Conservation (phyloP, 352 stramenopile genomes). For the Pythium grandisporangium region DNA sequence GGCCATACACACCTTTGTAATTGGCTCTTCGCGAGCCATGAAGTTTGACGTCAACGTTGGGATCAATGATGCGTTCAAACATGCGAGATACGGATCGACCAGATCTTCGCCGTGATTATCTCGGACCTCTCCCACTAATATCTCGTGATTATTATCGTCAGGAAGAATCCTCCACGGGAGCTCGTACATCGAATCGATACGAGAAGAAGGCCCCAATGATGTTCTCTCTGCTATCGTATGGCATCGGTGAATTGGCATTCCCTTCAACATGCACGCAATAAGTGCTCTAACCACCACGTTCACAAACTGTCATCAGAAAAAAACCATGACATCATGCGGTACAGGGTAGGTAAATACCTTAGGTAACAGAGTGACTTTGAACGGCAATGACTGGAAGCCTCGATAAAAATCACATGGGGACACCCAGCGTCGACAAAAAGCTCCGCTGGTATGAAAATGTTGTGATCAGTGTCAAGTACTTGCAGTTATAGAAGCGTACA, state of each 20-base stretch:
- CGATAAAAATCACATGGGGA: conserved; percentile 48
- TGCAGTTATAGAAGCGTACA: not conserved
- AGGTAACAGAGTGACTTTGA: conserved; percentile 36
- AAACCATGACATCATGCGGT: not conserved
- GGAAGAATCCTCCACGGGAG: conserved; percentile 13
- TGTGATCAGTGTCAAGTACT: not conserved
- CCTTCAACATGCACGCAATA: conserved; percentile 31
- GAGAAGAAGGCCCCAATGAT: conserved; percentile 2
- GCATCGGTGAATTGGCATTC: conserved; percentile 22
- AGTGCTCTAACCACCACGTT: conserved; percentile 37
- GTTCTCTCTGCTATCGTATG: conserved; percentile 5
- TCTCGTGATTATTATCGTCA: conserved; percentile 10
- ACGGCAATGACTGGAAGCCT: conserved; percentile 22
- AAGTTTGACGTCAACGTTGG: conserved; percentile 45
- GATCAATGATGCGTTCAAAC: conserved; percentile 39
- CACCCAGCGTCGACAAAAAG: conserved; percentile 36
- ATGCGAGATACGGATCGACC: conserved; percentile 15
- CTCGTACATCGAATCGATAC: not conserved
- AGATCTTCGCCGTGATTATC: too few relatives aligned
- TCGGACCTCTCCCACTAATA: conserved; percentile 15
- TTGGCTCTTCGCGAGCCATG: conserved; percentile 31
- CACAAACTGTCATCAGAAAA: too few relatives aligned
- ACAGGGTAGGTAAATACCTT: conserved; percentile 14
- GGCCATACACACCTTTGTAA: conserved; percentile 25
- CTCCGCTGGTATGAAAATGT: conserved; percentile 19